A percentile compares a stretch with the other conserved stretches of the same genome.
phyloP scores from a whole-genome alignment of 2,329 filamentous ascomycete genomes.

The Claviceps monticola region DNA sequence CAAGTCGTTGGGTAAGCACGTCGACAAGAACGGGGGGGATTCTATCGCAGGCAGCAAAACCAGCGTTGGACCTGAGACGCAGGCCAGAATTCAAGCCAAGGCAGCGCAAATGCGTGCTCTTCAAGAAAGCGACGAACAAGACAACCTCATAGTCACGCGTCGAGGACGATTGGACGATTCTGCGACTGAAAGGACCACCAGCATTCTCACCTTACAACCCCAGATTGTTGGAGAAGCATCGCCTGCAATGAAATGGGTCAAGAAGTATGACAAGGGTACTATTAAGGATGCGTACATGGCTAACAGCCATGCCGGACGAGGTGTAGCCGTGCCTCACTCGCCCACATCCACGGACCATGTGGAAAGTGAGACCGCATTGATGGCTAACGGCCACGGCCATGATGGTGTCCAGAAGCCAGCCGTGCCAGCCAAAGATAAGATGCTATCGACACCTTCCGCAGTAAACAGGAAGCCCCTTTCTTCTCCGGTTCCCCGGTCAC shows the following conservation, averaged over 20 bases:
- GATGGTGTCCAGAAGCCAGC: slow-evolving; percentile 13
- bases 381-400: slow-evolving; percentile 3
- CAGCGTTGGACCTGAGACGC: slow-evolving; percentile 79
- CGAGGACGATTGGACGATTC: slow-evolving; percentile 42
- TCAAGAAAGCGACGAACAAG: slow-evolving; percentile 44
- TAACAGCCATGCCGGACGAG: slow-evolving; percentile 58
- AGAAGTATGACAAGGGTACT: slow-evolving; percentile 80
- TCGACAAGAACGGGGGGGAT: slow-evolving; percentile 29
- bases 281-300: slow-evolving; percentile 77
- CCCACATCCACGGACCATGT: slow-evolving; percentile 19
- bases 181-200: slow-evolving; percentile 66
- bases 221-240: slow-evolving; percentile 75
- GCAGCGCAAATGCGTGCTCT: slow-evolving; percentile 69
- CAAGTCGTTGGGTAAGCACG: slow-evolving; percentile 55
- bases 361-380: slow-evolving; percentile 10
- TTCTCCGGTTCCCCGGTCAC: not conserved
- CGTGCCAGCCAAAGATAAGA: slow-evolving; percentile 27
- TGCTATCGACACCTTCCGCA: slow-evolving; percentile 5
- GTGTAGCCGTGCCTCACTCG: slow-evolving; percentile 25
- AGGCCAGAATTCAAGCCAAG: slow-evolving; percentile 84
- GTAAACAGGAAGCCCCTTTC: not conserved
- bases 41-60: slow-evolving; percentile 52
- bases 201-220: slow-evolving; percentile 76
- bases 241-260: slow-evolving; percentile 93
- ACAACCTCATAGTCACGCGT: slow-evolving; percentile 27